Evolutionary conservation across 306 rosid genomes (phyloP), one percentile per base, ranked within the genome.

Genomic region (Echinosophora koreensis): DNA sequence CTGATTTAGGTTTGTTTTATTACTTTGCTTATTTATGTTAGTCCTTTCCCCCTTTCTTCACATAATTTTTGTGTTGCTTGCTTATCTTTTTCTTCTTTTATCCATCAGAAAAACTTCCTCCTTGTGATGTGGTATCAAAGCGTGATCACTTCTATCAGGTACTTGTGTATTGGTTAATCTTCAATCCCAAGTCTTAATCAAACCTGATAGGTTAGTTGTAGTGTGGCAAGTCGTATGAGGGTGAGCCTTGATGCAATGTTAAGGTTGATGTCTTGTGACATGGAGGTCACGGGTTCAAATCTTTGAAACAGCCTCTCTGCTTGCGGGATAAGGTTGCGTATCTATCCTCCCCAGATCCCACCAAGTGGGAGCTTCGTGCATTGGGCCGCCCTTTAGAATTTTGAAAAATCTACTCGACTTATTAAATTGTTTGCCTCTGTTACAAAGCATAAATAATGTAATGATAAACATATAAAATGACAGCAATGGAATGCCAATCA

Each of bases 141-240:
- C 92, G 97, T 60, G 84, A 70, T 55, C 98, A 92, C 83, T 86
- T 95, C 64, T 95, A 81, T 83, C 93, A 95, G 97, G 97, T 91
- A 84, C 77, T 72, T 49, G 56, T 37, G 60, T 60, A 30, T 50
- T 67, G 41, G n/a, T 55, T 59, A 64, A 55, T 47, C 18, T 69
- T 68, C 8, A 49, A 58, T 63, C 46, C 46, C 30, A 5, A 38
- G 39, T 41, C 8, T 39, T 76, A 4, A 72, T 58, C 57, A 73
- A 77, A 44, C 64, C 42, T 16, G 41, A 41, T 18, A 69, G 18
- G 14, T 52, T 47, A 34, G 22, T 60, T 73, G 55, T 3, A 14
- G 16, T 22, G 35, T 38, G 72, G 22, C 22, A 22, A 22, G 22
- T 22, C 22, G 22, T 22, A 22, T 22, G 22, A 22, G 22, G 22